These are phyloP conservation scores for Eremomyces bilateralis DNA, from an alignment of 495 filamentous ascomycete species.

Conservation along the genomic window DNA sequence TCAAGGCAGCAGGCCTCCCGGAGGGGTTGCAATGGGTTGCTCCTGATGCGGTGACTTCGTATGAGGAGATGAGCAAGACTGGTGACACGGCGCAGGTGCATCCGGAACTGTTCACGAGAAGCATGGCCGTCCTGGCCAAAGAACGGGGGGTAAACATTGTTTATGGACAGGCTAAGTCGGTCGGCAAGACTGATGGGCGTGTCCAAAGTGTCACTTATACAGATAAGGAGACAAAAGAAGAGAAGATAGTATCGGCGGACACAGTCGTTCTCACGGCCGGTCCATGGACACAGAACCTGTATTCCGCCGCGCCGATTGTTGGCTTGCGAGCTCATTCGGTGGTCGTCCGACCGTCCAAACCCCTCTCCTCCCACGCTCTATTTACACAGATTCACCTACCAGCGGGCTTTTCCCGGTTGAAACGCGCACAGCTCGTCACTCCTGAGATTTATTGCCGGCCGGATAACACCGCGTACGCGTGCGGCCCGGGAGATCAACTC, in stretches of 20 bases:
- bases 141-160: conserved; percentile 54
- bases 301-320: conserved; percentile 56
- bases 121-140: conserved; percentile 60
- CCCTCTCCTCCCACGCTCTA: conserved; percentile 69
- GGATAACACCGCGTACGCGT: conserved; percentile 76
- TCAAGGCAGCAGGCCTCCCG: conserved; percentile 43
- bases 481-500: conserved; percentile 64
- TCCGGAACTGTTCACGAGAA: conserved; percentile 75
- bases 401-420: conserved; percentile 19
- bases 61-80: conserved; percentile 65
- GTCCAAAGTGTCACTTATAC: conserved; percentile 57
- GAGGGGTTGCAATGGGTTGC: conserved; percentile 75
- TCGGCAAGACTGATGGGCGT: conserved; percentile 26
- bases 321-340: conserved; percentile 79
- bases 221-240: conserved; percentile 35
- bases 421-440: conserved; percentile 32
- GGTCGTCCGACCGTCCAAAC: conserved; percentile 47
- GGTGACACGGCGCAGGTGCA: conserved; percentile 82
- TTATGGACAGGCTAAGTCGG: conserved; percentile 39
- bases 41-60: conserved; percentile 38
- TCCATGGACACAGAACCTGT: conserved; percentile 64
- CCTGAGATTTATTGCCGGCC: conserved; percentile 92
- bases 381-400: conserved; percentile 81
- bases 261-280: conserved; percentile 71
- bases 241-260: conserved; percentile 46